Evolutionary conservation across 1,139 yeast species (phyloP), one percentile per base, ranked within the genome.

Genomic region (Nakaseomyces glabratus): DNA sequence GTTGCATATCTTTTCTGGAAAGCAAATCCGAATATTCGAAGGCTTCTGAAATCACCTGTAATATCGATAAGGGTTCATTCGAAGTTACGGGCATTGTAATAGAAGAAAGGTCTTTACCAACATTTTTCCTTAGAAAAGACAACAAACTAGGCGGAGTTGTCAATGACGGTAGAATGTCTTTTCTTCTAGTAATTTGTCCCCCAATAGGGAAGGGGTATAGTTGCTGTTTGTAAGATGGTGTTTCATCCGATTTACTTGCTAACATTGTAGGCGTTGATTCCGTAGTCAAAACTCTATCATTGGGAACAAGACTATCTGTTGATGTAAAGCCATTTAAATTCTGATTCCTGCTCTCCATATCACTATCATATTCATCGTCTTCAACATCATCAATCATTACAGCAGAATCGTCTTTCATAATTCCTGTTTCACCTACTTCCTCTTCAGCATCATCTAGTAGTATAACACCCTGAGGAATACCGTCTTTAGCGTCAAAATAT

Each of bases 1-100:
- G 65, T 42, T 77, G 69, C 46, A 79, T 77, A 0, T 66, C 62
- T 35, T 70, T 68, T 5, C 21, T 20, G 42, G 76, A 74, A 31
- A 90, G 64, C 34, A 90, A 55, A 33, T 71, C 65, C 24, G 82
- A 61, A 54, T 84, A 85, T 56, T 88, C 98, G 49, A 82, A 67
- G 39, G 76, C 60, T 57, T 90, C 98, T 0, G 90, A 68, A 47
- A 78, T 73, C 45, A 77, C 72, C 56, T 90, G 95, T 37, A 90
- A 63, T 22, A 82, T 74, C 0, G 93, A 74, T 12, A 88, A 59
- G 0, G 98, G 98, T 56, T 90, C 98, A 61, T 90, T 90, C 43
- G 86, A 72, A 2, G 93, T 79, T 4, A 90, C 95, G 1, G 98
- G 98, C 93, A 88, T 86, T 1, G 95, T 79, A 38, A 86, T 73